Base-by-base conservation (phyloP, 805 yeast genomes). In the Cephaloascus fragrans region DNA sequence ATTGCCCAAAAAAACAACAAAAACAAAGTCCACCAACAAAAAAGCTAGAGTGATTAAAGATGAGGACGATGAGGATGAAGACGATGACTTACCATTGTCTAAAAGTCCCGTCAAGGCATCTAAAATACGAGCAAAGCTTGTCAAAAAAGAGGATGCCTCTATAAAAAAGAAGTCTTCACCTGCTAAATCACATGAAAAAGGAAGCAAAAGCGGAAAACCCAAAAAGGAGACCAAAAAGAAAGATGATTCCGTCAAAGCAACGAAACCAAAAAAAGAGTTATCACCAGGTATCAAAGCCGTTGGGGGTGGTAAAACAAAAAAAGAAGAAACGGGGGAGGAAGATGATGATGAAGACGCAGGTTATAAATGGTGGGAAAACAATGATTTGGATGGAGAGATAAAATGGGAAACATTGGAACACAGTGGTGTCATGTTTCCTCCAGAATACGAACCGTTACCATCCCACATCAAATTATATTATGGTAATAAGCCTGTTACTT, bases 351-450 rank as follows among this genome's bases (percentile, higher is more conserved):
- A 72, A n/a, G 79, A 72, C 3, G 85, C 71, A 2, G 66, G 61
- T n/a, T 80, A 75, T 53, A 80, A 78, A 57, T 80, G 95, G 94
- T 87, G 95, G 93, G 90, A 85, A 54, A 77, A 75, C 34, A 76
- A 75, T 35, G 83, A 81, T 46, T 59, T 77, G 26, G 83, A 84
- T 51, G 90, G 82, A 26, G 75, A 80, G 33, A 69, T 80, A 39
- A 86, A 87, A 53, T 90, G 98, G 98, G 80, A 77, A 18, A 73
- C 88, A 1, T 63, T 90, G 38, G 86, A 76, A 45, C 98, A 90
- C 56, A 79, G 74, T 47, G 98, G 98, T 50, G 96, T 90, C 10
- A 62, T 89, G 26, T 90, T 90, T 51, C 97, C 98, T 2, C 97
- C 97, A 0, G 82, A 77, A 3, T 90, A 90, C 56, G 89, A 82